phyloP scores from a whole-genome alignment of 2,329 filamentous ascomycete species.

The Decorospora gaudefroyi region DNA sequence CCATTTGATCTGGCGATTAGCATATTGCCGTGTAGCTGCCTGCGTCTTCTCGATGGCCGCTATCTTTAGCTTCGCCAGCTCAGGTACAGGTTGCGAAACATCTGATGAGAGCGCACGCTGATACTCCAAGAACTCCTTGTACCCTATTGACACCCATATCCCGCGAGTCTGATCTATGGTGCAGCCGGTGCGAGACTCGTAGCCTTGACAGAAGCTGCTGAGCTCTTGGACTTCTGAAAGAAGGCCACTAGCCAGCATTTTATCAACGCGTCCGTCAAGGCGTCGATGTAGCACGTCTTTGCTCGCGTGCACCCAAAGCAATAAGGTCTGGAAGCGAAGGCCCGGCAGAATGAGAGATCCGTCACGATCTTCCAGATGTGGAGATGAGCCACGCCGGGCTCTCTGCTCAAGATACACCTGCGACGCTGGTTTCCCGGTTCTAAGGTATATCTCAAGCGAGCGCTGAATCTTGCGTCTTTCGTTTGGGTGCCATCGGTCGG shows the following conservation, averaged over 20 bases:
- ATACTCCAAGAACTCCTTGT: conserved; percentile 84
- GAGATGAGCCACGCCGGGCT: conserved; percentile 40
- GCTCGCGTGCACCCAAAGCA: conserved; percentile 88
- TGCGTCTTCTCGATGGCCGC: conserved; percentile 75
- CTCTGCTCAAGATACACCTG: conserved; percentile 82
- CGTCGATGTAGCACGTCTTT: conserved; percentile 65
- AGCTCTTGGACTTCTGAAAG: conserved; percentile 65
- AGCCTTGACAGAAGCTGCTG: conserved; percentile 53
- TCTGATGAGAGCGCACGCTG: conserved; percentile 48
- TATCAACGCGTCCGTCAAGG: conserved; percentile 77
- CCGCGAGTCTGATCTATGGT: conserved; percentile 74
- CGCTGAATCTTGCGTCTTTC: conserved; percentile 87
- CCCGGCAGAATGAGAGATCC: conserved; percentile 8
- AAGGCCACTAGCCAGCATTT: conserved; percentile 74
- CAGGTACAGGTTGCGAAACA: conserved; percentile 36
- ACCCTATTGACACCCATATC: conserved; percentile 97
- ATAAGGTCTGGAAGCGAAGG: conserved; percentile 62
- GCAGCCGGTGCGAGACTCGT: conserved; percentile 54
- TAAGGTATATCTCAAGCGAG: conserved; percentile 86
- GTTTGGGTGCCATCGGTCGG: conserved; percentile 89
- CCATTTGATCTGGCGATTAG: conserved; percentile 82
- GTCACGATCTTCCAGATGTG: conserved; percentile 1
- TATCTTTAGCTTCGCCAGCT: conserved; percentile 61
- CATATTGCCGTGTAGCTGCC: conserved; percentile 83
- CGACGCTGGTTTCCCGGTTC: conserved; percentile 79